Evolutionary conservation across 2,329 filamentous ascomycete species (phyloP), one percentile per base, ranked within the genome.

Genomic region (Claviceps africana): DNA sequence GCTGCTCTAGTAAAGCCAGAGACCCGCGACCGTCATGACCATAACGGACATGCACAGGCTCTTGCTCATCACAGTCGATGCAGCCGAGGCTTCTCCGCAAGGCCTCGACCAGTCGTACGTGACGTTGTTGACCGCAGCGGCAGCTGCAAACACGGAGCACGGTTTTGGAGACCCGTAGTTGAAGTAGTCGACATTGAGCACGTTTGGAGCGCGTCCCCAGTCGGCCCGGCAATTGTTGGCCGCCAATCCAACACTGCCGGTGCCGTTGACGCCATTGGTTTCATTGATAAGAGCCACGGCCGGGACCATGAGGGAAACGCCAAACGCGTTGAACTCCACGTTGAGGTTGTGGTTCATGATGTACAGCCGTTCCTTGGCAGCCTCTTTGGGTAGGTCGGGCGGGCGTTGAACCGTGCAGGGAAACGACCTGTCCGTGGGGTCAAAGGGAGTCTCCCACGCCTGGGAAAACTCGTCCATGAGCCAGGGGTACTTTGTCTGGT

Each of bases 311-410:
- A 93, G 64, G 21, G 75, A 71, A 17, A 77, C 64, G 31, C 79
- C 80, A 2, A 82, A 78, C 37, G 94, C 68, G 51, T 77, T 77
- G 56, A 95, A 78, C 58, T 89, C 76, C 54, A 84, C 76, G 65
- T 95, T 95, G 54, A 95, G 76, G 64, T 96, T 96, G 71, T 96
- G 90, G 68, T 96, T 96, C 61, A 85, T 78, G 62, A 95, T 76
- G 64, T 90, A 94, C 67, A 95, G 74, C 44, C 82, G 76, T 31
- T 82, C 72, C 53, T 72, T 70, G 1, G 80, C 77, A 0, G 78
- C 76, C 2, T 74, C 67, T 0, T 64, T 61, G 2, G 70, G 61
- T 53, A 94, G 70, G 44, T 78, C 71, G 0, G 87, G 87, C 0
- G 90, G 89, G 0, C 90, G 82, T 63, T 95, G 80, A 39, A 83